phyloP scores from a whole-genome alignment of 768 basidiomycete genomes.

The Pulveroboletus frians region DNA sequence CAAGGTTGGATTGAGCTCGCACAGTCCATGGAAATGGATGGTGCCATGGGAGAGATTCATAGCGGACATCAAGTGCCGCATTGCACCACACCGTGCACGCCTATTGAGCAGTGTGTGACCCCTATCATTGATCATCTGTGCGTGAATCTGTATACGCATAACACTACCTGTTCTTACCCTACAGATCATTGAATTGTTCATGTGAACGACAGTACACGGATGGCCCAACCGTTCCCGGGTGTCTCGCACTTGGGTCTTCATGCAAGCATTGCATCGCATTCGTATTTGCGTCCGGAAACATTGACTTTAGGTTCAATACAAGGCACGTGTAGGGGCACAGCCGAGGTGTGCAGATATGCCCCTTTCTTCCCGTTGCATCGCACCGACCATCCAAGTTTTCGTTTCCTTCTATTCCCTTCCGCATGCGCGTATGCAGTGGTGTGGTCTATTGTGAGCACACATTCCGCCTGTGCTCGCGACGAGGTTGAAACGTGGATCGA shows the following conservation, averaged over 20 bases:
- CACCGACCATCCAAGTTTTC: background rate
- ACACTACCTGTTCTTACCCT: background rate
- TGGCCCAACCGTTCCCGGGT: background rate
- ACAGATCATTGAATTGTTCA: background rate
- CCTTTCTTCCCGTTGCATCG: too few species aligned
- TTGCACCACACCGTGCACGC: background rate
- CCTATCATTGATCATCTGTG: background rate
- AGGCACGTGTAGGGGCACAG: background rate
- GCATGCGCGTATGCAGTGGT: background rate
- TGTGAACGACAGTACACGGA: background rate
- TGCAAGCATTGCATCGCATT: background rate
- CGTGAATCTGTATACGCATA: background rate
- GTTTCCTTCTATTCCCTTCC: background rate
- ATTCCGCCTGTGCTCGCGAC: background rate
- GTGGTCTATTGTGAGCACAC: background rate
- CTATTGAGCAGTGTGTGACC: background rate
- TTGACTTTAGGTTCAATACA: slow-evolving; percentile 7
- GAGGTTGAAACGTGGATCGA: background rate
- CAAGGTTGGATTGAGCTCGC: background rate
- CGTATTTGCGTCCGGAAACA: background rate
- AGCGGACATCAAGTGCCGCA: background rate
- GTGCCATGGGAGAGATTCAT: background rate
- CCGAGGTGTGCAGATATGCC: background rate
- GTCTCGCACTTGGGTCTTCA: background rate
- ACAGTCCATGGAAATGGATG: background rate